These are phyloP conservation scores for Daucus carota DNA, from an alignment of 129 eudicot genomes.

Conservation along the genomic window DNA sequence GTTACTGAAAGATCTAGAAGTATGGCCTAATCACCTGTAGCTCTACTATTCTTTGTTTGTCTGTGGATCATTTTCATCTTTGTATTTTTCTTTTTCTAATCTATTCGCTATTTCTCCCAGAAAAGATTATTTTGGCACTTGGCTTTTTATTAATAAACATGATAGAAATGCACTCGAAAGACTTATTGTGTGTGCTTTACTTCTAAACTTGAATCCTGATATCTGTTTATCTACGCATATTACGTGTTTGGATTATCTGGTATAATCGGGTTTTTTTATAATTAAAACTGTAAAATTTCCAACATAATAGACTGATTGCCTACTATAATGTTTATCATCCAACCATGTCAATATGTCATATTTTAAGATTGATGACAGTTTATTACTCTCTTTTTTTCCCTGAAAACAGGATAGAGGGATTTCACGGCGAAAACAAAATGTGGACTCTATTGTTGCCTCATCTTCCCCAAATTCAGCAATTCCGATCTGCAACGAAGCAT, in stretches of 20 bases:
- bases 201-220: no score
- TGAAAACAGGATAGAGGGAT: conserved; percentile 57
- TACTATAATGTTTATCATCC: background rate
- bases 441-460: conserved; percentile 13
- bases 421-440: conserved; percentile 35
- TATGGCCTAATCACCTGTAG: conserved; percentile 11
- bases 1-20: conserved; percentile 65
- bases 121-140: background rate
- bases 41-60: background rate
- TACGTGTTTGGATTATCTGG: background rate
- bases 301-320: background rate
- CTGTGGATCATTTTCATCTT: background rate
- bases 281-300: background rate
- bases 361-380: conserved; percentile 14
- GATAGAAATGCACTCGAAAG: background rate
- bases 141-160: background rate
- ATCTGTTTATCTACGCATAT: no score
- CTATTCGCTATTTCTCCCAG: background rate
- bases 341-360: background rate
- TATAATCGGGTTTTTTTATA: background rate
- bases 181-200: background rate
- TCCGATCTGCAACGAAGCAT: background rate
- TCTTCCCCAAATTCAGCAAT: conserved; percentile 7
- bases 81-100: background rate
- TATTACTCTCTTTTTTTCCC: background rate